These are phyloP conservation scores for Populus hybrid DNA, from an alignment of 441 rosid species.

Conservation along the genomic window DNA sequence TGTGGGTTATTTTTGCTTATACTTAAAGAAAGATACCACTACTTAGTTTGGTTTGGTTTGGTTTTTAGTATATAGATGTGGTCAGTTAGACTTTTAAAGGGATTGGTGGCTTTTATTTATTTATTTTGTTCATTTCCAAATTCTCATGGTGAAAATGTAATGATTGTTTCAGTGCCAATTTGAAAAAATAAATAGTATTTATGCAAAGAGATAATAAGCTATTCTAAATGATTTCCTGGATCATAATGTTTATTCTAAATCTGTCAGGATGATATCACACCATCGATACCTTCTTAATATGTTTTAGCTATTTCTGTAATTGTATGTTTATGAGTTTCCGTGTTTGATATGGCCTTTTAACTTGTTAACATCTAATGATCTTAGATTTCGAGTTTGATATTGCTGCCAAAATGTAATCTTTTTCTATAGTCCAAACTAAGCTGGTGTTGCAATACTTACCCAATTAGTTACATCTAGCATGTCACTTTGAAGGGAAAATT, in stretches of 20 bases:
- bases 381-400: not conserved
- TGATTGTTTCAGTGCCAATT: not conserved
- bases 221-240: not conserved
- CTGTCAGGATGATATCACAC: not conserved
- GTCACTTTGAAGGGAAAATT: not conserved
- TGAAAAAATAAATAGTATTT: too few relatives aligned
- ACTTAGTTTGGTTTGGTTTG: not conserved
- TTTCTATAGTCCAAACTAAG: not conserved
- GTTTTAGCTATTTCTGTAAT: not conserved
- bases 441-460: not conserved
- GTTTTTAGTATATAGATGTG: not conserved
- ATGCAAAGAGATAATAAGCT: not conserved
- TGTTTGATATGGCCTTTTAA: not conserved
- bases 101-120: not conserved
- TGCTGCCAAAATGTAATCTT: not conserved
- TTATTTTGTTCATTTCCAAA: not conserved
- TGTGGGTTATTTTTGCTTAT: not conserved
- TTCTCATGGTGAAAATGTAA: not conserved
- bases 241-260: not conserved
- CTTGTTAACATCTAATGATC: not conserved
- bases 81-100: not conserved
- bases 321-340: not conserved
- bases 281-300: not conserved
- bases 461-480: not conserved
- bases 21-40: not conserved